Evolutionary conservation across 2,329 filamentous ascomycete species (phyloP), one percentile per base, ranked within the genome.

Genomic region (Dothideomycetes sp.): DNA sequence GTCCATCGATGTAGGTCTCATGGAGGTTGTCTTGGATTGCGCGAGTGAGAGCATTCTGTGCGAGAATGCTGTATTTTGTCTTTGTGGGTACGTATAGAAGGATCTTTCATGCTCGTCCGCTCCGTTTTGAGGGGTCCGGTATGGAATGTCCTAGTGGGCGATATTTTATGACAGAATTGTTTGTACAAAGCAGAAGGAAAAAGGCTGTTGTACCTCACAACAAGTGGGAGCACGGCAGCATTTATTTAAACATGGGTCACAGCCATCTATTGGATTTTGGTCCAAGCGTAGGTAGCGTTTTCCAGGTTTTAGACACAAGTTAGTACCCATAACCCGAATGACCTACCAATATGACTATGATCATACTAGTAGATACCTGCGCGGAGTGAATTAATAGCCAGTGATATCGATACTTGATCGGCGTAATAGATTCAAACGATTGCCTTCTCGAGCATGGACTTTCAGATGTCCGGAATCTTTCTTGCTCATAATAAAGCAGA

Each of bases 21-120:
- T 25, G 37, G 37, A 25, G 37, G 37, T 29, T 40, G 37, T 23
- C 37, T 40, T 32, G 37, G 7, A 10, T 22, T 32, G 28, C 28
- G 18, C 33, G 22, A 13, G 32, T 24, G 37, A 19, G 29, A 40
- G 37, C 37, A 40, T 40, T 29, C 37, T 40, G 37, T 25, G 22
- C 33, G 37, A 32, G 37, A 40, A 40, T 40, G 37, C 37, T 33
- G 28, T 25, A 16, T 32, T 15, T 33, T 15, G 20, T 33, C 29
- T 16, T 40, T 28, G n/a, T 18, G 33, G 29, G 37, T 23, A 20
- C 29, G 37, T 40, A 40, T 32, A 40, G 37, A 40, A 32, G 37
- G 37, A 40, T 40, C 37, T 33, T 27, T 40, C 37, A 40, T 40
- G 20, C 37, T 33, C 36, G 37, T 23, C 31, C 12, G 12, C 19